Conservation (phyloP, 2,329 filamentous ascomycete species). For the Dactylellina drechsleri region DNA sequence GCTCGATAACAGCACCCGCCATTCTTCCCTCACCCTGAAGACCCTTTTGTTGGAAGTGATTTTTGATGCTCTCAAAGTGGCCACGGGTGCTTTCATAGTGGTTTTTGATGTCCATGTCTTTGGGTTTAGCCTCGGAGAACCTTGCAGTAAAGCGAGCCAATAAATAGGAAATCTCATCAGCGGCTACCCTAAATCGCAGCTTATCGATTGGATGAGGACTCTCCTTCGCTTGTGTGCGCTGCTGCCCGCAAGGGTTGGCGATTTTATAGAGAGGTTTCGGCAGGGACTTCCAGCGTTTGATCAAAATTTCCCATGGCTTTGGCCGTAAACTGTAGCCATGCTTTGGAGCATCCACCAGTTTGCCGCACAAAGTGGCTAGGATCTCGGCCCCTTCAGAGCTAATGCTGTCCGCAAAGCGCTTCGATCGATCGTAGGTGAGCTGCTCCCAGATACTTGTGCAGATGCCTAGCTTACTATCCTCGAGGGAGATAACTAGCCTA, state of each 20-base stretch:
- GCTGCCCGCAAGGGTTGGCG: background rate
- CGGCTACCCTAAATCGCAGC: slow-evolving; percentile 20
- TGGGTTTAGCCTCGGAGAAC: background rate
- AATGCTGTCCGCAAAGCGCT: slow-evolving; percentile 61
- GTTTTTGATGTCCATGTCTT: background rate
- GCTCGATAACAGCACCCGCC: background rate
- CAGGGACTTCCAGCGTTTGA: slow-evolving; percentile 40
- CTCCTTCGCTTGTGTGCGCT: background rate
- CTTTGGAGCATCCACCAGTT: slow-evolving; percentile 70
- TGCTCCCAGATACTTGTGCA: slow-evolving; percentile 74
- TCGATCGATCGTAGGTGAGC: slow-evolving; percentile 67
- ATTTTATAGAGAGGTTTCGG: slow-evolving; percentile 17
- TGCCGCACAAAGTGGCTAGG: slow-evolving; percentile 67
- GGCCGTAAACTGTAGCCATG: slow-evolving; percentile 63
- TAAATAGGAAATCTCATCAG: slow-evolving; percentile 3
- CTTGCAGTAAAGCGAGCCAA: background rate
- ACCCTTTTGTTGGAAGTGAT: background rate
- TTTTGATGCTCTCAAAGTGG: background rate
- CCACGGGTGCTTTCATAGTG: background rate
- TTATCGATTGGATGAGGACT: slow-evolving; percentile 20
- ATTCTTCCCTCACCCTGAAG: background rate
- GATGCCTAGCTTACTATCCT: slow-evolving; percentile 70
- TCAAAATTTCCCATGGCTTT: background rate
- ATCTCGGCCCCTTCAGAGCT: slow-evolving; percentile 63
- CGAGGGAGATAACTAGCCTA: slow-evolving; percentile 70